Base-by-base conservation (phyloP, 2,329 filamentous ascomycete genomes). In the Penicillium sp. region DNA sequence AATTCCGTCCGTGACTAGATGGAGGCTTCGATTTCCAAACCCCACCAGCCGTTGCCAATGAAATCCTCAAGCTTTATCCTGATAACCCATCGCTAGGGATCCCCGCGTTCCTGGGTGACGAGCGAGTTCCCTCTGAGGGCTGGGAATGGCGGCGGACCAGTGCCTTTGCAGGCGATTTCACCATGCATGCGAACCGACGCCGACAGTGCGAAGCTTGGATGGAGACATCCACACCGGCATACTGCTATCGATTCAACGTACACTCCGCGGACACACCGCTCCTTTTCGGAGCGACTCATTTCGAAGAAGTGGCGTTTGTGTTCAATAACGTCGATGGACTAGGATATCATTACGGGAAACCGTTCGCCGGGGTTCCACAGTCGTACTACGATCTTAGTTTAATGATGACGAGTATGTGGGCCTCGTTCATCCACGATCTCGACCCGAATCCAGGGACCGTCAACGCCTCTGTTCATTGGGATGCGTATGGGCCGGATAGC, bases 191-290 rank as follows among this genome's bases (percentile, higher is more conserved):
- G 5, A 78, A 80, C 31, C 79, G 85, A 1, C 79, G 85, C 3
- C 73, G 79, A 22, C 80, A 82, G 5, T 82, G 79, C 59, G 74
- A 83, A 62, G 73, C 76, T 1, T 86, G 82, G 80, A 75, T 82
- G 13, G 72, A 73, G 10, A 70, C 75, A 29, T 73, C 74, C 14
- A 64, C 83, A 2, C 75, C 80, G 7, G 82, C 82, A 10, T 88
- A 85, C 74, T 83, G 80, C 64, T 88, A 86, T 73, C 80, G 83
- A 47, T 88, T 88, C 77, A 84, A 88, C 65, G 83, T 83, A 9
- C 69, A 59, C 27, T 48, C 79, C 0, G 75, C 77, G 3, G 80
- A 82, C 10, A 62, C 79, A 1, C 69, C 75, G 0, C 71, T 74
- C 11, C 69, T 73, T 1, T 66, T 72, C 1, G 81, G 80, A 0